These are phyloP conservation scores for Sclerotinia sclerotiorum DNA, from an alignment of 2,329 filamentous ascomycete species.

Conservation along the genomic window DNA sequence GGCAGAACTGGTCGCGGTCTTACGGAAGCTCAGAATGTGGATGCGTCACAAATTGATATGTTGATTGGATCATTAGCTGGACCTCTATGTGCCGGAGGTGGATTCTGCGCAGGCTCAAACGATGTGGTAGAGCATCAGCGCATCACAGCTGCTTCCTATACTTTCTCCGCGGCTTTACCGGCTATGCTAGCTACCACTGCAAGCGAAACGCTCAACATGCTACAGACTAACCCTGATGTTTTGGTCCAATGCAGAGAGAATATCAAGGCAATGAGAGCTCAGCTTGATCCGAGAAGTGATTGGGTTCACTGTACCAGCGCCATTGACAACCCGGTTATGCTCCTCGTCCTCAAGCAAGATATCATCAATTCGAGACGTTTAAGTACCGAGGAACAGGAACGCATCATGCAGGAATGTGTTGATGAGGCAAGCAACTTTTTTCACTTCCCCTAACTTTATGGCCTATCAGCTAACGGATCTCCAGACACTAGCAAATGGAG, in stretches of 20 bases:
- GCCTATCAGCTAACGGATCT: slow-evolving; percentile 21
- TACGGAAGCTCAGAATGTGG: slow-evolving; percentile 95
- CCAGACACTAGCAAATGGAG: slow-evolving; percentile 80
- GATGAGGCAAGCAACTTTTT: slow-evolving; percentile 70
- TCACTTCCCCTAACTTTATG: neutral
- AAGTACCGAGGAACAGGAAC: slow-evolving; percentile 74
- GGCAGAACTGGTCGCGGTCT: slow-evolving; percentile 88
- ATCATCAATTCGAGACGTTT: slow-evolving; percentile 71
- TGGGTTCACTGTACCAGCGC: slow-evolving; percentile 84
- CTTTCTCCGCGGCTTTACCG: slow-evolving; percentile 90
- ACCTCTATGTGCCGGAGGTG: slow-evolving; percentile 86
- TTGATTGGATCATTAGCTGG: slow-evolving; percentile 91
- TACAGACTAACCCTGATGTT: slow-evolving; percentile 85
- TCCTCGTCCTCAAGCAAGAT: slow-evolving; percentile 81
- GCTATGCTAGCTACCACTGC: slow-evolving; percentile 95
- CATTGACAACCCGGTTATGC: slow-evolving; percentile 81
- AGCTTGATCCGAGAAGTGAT: slow-evolving; percentile 89
- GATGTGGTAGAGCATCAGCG: slow-evolving; percentile 97
- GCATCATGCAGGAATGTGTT: slow-evolving; percentile 84
- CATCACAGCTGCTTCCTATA: slow-evolving; percentile 88
- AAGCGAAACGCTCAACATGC: slow-evolving; percentile 81
- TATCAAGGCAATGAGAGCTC: slow-evolving; percentile 78
- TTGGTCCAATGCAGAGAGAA: slow-evolving; percentile 79
- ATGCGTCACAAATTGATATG: slow-evolving; percentile 92
- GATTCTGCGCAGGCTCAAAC: slow-evolving; percentile 88